These are phyloP conservation scores for Amanita rubescens DNA, from an alignment of 768 basidiomycete genomes.

Conservation along the genomic window DNA sequence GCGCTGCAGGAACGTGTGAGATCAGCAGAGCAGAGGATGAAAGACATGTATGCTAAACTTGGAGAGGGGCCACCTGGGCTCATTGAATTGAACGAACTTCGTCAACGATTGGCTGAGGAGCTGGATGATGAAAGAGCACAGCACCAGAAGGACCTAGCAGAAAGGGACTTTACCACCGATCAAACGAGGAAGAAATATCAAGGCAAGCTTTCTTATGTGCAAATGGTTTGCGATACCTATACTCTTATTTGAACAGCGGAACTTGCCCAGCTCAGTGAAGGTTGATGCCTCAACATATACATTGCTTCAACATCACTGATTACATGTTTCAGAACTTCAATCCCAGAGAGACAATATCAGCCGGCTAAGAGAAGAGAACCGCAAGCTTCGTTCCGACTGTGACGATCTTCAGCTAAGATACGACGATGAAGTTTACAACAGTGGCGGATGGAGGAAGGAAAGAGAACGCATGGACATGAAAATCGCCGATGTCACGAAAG, in stretches of 20 bases:
- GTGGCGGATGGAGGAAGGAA: conserved; percentile 81
- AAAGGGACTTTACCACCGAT: conserved; percentile 70
- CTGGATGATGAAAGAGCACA: conserved; percentile 74
- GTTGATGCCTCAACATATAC: conserved; percentile 24
- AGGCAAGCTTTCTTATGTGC: conserved; percentile 32
- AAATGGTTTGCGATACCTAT: background rate
- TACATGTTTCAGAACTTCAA: conserved; percentile 49
- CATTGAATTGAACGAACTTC: conserved; percentile 55
- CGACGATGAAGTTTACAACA: conserved; percentile 73
- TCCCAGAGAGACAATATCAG: conserved; percentile 71
- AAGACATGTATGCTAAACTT: conserved; percentile 52
- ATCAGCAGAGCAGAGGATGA: conserved; percentile 40
- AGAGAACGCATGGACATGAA: conserved; percentile 82
- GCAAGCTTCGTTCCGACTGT: conserved; percentile 68
- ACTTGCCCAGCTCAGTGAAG: conserved; percentile 74
- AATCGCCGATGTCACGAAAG: conserved; percentile 66
- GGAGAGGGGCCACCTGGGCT: conserved; percentile 64
- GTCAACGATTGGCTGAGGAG: conserved; percentile 64
- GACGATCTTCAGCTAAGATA: conserved; percentile 68
- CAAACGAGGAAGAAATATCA: conserved; percentile 86
- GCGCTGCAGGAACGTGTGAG: conserved; percentile 41
- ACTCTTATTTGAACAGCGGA: conserved; percentile 43
- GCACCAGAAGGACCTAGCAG: conserved; percentile 72
- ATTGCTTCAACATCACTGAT: conserved; percentile 4
- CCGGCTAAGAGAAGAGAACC: conserved; percentile 71